These are phyloP conservation scores for Epicoccum nigrum DNA, from an alignment of 2,329 filamentous ascomycete genomes.

Conservation along the genomic window DNA sequence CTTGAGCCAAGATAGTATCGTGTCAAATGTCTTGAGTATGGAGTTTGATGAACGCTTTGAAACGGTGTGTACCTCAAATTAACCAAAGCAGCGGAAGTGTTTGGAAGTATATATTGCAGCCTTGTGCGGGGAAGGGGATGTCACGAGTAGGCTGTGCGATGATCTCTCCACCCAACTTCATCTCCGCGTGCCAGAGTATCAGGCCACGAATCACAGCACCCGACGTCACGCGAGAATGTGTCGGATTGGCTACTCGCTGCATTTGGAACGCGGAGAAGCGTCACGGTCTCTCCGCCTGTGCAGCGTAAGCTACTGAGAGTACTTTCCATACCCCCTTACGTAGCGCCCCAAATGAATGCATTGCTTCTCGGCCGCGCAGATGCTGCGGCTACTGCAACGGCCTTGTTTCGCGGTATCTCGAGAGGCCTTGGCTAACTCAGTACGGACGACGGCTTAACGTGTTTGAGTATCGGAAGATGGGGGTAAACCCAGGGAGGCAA, in stretches of 20 bases:
- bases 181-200: constrained; percentile 33
- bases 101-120: constrained; percentile 32
- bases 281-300: constrained; percentile 27
- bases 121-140: constrained; percentile 32
- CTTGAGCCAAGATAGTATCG: constrained; percentile 19
- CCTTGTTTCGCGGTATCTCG: constrained; percentile 17
- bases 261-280: constrained; percentile 25
- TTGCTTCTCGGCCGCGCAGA: constrained; percentile 44
- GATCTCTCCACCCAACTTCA: constrained; percentile 35
- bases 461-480: constrained; percentile 18
- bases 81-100: constrained; percentile 23
- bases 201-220: constrained; percentile 43
- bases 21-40: constrained; percentile 26
- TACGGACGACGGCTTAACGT: constrained; percentile 25
- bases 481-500: constrained; percentile 19
- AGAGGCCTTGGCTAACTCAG: constrained; percentile 18
- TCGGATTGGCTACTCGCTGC: constrained; percentile 12
- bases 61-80: constrained; percentile 23
- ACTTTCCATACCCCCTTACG: constrained; percentile 26
- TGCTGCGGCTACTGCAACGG: constrained; percentile 15
- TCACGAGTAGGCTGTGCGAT: constrained; percentile 37
- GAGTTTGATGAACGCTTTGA: constrained; percentile 22
- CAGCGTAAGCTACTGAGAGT: constrained; percentile 17
- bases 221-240: constrained; percentile 22
- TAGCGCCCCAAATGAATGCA: constrained; percentile 21